Evolutionary conservation across 306 rosid genomes (phyloP).

Genomic region (Castanopsis chinensis): DNA sequence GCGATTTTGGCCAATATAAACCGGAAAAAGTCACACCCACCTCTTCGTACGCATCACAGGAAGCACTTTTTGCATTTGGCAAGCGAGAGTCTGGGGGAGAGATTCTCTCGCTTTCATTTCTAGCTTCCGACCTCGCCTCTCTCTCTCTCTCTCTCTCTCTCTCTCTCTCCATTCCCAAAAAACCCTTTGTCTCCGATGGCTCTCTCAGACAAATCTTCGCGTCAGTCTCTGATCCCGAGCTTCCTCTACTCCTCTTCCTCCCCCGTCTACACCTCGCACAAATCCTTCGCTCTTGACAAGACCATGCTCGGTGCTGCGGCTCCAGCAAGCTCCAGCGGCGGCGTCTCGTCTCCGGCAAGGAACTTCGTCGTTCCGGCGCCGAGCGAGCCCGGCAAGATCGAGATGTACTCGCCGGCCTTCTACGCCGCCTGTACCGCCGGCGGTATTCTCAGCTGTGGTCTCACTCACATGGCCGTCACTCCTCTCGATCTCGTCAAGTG

Average conservation of each 20-base stretch:
- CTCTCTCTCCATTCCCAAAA: not conserved
- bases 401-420: conserved; percentile 87
- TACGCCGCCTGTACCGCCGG: conserved; percentile 88
- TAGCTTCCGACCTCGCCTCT: conserved; percentile 14
- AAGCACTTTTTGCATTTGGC: conserved; percentile 18
- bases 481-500: conserved; percentile 98
- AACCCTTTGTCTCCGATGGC: conserved; percentile 38
- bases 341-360: conserved; percentile 16
- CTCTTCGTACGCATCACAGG: not conserved
- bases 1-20: conserved; percentile 4
- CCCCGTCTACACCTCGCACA: conserved; percentile 16
- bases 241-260: conserved; percentile 62
- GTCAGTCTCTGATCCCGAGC: conserved; percentile 62
- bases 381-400: conserved; percentile 61
- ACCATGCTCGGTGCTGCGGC: conserved; percentile 30
- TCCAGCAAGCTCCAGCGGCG: conserved; percentile 1
- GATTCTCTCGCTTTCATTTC: conserved; percentile 29
- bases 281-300: conserved; percentile 50
- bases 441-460: conserved; percentile 88
- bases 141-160: not conserved
- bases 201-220: conserved; percentile 40
- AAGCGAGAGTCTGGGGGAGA: conserved; percentile 41
- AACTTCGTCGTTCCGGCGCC: conserved; percentile 54
- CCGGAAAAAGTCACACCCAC: not conserved
- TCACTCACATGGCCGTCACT: conserved; percentile 91